Evolutionary conservation across 179 eudicot species (phyloP), one percentile per base, ranked within the genome.

Genomic region (Gypsophila paniculata): DNA sequence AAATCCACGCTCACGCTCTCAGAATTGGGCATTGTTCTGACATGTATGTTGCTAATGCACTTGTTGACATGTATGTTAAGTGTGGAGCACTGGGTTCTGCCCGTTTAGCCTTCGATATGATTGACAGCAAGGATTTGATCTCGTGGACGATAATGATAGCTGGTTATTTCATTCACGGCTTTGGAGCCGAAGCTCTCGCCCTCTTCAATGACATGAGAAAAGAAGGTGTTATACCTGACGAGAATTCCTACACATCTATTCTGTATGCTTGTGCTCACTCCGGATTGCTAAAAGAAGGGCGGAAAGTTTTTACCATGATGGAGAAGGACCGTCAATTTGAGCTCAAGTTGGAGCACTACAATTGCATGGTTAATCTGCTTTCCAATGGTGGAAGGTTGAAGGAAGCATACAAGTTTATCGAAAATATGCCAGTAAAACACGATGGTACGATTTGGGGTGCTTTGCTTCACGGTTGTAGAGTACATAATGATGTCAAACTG

Each of bases 161-260:
- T 81, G 96, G 94, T 53, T 88, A 85, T 72, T 92, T 89, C 75
- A 83, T 88, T 81, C 98, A 90, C 70, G 98, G 94, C 61, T 84
- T 79, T 61, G 93, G 93, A 75, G 76, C 82, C 38, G 85, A 84
- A 79, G 90, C 91, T 64, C 59, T 81, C 38, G 51, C 66, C 32
- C 78, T 82, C 22, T 84, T 91, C 46, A 59, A 74, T 18, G 79
- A 23, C 4, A 90, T 90, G 96, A 84, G 74, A 51, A 70, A 61
- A n/a, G 78, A 70, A 72, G 86, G 86, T 21, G 77, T 84, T 46
- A 73, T 82, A 73, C 96, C 94, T 44, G 81, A 92, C 52, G 87
- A 82, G 75, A 84, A 78, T 18, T 88, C 91, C 1, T 86, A 87
- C 63, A 85, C 80, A 68, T 79, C 89, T 63, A 76, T 90, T 65